Conservation (phyloP, 1,284 basidiomycete genomes). For the Rhodotorula sp. region DNA sequence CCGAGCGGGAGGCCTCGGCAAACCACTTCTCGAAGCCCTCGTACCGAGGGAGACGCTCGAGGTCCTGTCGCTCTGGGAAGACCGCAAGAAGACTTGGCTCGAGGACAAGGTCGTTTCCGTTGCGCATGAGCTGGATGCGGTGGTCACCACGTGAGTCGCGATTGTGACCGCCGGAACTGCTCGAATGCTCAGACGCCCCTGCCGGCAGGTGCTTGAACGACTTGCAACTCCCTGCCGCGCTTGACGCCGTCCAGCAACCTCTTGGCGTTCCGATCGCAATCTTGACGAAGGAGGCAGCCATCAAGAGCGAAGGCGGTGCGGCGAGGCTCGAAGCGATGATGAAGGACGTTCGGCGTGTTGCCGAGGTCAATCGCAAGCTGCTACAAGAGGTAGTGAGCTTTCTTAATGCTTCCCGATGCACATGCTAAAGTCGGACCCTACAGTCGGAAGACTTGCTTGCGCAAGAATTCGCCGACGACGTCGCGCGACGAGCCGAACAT, state of each 20-base stretch:
- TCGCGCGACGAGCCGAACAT: slow-evolving; percentile 57
- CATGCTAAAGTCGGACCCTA: not conserved
- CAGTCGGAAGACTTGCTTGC: slow-evolving; percentile 86
- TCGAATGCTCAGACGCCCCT: not conserved
- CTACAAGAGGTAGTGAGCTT: slow-evolving; percentile 65
- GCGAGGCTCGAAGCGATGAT: slow-evolving; percentile 69
- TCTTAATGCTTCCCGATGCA: not conserved
- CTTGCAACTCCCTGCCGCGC: slow-evolving; percentile 76
- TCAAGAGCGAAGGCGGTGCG: slow-evolving; percentile 73
- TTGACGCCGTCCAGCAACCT: slow-evolving; percentile 84
- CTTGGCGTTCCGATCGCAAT: slow-evolving; percentile 85
- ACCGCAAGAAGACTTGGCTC: slow-evolving; percentile 72
- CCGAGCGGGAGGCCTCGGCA: slow-evolving; percentile 42
- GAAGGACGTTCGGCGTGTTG: slow-evolving; percentile 68
- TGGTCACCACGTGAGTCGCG: slow-evolving; percentile 61
- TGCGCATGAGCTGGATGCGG: slow-evolving; percentile 63
- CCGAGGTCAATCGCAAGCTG: slow-evolving; percentile 62
- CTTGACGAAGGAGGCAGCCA: slow-evolving; percentile 79
- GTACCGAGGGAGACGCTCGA: slow-evolving; percentile 85
- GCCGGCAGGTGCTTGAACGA: slow-evolving; percentile 63
- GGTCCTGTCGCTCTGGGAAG: slow-evolving; percentile 86
- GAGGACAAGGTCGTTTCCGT: slow-evolving; percentile 65
- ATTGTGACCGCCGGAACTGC: slow-evolving; percentile 9
- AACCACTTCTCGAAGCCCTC: slow-evolving; percentile 68
- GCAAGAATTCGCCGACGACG: slow-evolving; percentile 84